A percentile compares a stretch with the other conserved stretches of the same genome.
phyloP scores from a whole-genome alignment of 495 filamentous ascomycete genomes.

The Annulohypoxylon bovei region DNA sequence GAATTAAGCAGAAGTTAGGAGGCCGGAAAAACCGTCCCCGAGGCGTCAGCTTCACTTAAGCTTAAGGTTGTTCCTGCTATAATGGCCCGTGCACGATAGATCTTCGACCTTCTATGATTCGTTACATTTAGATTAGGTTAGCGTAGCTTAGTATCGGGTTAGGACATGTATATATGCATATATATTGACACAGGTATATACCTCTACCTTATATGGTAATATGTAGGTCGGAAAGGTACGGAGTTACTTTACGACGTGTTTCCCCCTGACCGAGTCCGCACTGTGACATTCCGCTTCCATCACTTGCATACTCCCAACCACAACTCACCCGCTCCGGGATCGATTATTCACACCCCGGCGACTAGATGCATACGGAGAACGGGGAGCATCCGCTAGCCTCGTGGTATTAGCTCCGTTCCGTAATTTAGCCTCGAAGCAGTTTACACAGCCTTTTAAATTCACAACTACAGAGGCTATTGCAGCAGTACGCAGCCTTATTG shows the following conservation, averaged over 20 bases:
- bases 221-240: not conserved
- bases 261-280: constrained; percentile 2
- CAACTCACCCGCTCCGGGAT: constrained; percentile 13
- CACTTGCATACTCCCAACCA: constrained; percentile 36
- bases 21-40: constrained; percentile 30
- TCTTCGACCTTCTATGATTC: constrained; percentile 21
- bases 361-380: constrained; percentile 4
- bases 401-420: constrained; percentile 1
- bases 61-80: constrained; percentile 16
- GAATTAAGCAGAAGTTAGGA: constrained; percentile 10
- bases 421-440: not conserved
- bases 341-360: constrained; percentile 5
- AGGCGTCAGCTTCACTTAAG: not conserved
- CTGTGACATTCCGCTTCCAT: constrained; percentile 36
- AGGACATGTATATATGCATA: not conserved
- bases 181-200: not conserved
- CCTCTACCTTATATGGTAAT: not conserved
- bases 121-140: constrained; percentile 17
- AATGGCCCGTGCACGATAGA: constrained; percentile 30
- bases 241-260: not conserved
- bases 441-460: not conserved
- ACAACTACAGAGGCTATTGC: not conserved
- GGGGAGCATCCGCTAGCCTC: constrained; percentile 3
- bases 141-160: not conserved
- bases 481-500: not conserved